These are phyloP conservation scores for Flaveria bidentis DNA, from an alignment of 129 eudicot species.

Conservation along the genomic window DNA sequence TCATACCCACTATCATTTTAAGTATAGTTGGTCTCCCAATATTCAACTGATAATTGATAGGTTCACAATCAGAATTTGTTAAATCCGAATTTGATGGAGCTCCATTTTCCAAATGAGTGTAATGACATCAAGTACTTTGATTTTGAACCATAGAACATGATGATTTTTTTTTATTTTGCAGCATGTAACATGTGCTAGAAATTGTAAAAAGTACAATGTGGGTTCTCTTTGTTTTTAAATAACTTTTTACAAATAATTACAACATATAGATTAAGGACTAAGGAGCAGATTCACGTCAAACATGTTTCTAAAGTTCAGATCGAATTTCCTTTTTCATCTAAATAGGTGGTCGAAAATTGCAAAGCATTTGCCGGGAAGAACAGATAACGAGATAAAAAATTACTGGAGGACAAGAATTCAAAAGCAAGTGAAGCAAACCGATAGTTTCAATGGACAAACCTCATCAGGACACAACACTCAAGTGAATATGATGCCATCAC, in stretches of 20 bases:
- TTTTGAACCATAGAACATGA: constrained; percentile 50
- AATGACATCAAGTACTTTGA: constrained; percentile 14
- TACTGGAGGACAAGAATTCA: constrained; percentile 90
- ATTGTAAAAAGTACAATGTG: not conserved
- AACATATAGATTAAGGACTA: not conserved
- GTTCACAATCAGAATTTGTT: not conserved
- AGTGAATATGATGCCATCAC: constrained; percentile 20
- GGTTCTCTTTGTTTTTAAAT: not conserved
- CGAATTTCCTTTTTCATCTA: not conserved
- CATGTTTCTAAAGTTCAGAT: no score
- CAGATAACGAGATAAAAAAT: constrained; percentile 88
- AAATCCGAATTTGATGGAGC: not conserved
- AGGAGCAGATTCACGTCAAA: not conserved
- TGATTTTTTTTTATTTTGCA: constrained; percentile 21
- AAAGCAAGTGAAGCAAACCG: constrained; percentile 59
- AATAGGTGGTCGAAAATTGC: constrained; percentile 95
- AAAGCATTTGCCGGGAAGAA: constrained; percentile 84
- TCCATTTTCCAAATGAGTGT: constrained; percentile 10
- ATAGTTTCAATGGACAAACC: constrained; percentile 28
- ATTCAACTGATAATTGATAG: not conserved
- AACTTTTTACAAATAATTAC: not conserved
- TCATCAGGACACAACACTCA: constrained; percentile 28
- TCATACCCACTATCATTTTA: no score
- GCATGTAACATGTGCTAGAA: constrained; percentile 37
- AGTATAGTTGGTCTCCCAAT: not conserved